Evolutionary conservation across 306 rosid species (phyloP), one percentile per base, ranked within the genome.

Genomic region (Medicago lupulina): DNA sequence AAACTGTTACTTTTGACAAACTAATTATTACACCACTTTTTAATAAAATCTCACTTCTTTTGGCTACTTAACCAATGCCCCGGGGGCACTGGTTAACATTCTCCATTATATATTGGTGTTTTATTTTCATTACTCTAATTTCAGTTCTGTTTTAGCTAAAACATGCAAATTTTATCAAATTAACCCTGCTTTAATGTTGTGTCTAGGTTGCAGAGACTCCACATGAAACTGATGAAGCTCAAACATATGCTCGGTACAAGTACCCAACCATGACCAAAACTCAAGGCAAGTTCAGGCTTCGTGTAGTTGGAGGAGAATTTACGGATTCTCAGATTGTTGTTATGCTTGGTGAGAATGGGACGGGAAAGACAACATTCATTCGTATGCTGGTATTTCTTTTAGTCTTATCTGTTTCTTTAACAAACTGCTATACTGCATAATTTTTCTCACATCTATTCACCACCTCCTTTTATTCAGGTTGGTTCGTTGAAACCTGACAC

Each of bases 261-360:
- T 96, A 96, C 76, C 99, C 98, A 14, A 85, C 98, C 58, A 96
- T 96, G 99, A 54, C 79, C 79, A 92, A 92, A 88, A 96, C 96
- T 75, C 96, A 90, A 76, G 99, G 99, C 72, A 85, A 85, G 75
- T 96, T 96, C 82, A 90, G 21, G 80, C 96, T 96, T 80, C 88
- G 86, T 64, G 98, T 92, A 41, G 58, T 77, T 67, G 97, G 90
- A 82, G 99, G 99, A 13, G 99, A 96, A 85, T 96, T 96, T 70
- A 92, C 99, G 4, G 99, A 96, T 87, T 96, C 99, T 60, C 99
- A 96, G 82, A 96, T 96, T 83, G 25, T 96, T 88, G 99, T 96
- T 74, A 96, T 96, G 99, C 87, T 96, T 50, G 99, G 99, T 54
- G 99, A 96, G 85, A 96, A 96, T 75, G 99, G 99, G 80, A 96